Base-by-base conservation (phyloP, 495 filamentous ascomycete genomes). In the Aspergillus avenaceus region DNA sequence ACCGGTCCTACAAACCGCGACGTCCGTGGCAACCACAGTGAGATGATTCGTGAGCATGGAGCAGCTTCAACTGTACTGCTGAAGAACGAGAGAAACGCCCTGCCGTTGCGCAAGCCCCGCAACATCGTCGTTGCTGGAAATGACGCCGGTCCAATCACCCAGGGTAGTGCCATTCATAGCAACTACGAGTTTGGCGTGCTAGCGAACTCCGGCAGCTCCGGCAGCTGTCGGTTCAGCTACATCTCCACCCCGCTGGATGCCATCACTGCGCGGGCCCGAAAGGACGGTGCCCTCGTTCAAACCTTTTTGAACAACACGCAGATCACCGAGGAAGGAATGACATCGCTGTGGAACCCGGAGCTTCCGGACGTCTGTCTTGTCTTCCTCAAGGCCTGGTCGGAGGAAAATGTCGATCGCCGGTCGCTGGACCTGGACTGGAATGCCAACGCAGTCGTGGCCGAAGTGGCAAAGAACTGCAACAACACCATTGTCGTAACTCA, bases 401-500 rank as follows among this genome's bases (percentile, higher is more conserved):
- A 76, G 1, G 85, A 88, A 46, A 77, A 71, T 0, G 85, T 82
- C 16, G 46, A 83, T 72, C 42, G 75, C 55, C 45, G 61, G 73
- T 29, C 72, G 64, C 66, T 85, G 63, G 75, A 77, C 72, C 54
- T 74, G 63, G 58, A 62, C 63, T 50, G 70, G 54, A 50, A 79
- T 54, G 80, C 76, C 8, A 80, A 85, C 44, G 67, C 59, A 0
- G 67, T 88, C 4, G 78, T 87, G 40, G 58, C 61, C 4, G 74
- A 76, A 23, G 78, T 87, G 5, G 82, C 84, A 0, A 54, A 64
- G 19, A 52, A 61, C 5, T 85, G 83, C 60, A 71, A 56, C 49
- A 83, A 83, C 61, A 87, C 83, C 11, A 74, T 87, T 24, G 81
- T 86, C 0, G 66, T 85, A 1, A 72, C 81, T 23, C 80, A 86